A percentile compares a stretch with the other conserved stretches of the same genome.
phyloP scores from a whole-genome alignment of 2,329 filamentous ascomycete genomes.

The Pseudogymnoascus sp. region DNA sequence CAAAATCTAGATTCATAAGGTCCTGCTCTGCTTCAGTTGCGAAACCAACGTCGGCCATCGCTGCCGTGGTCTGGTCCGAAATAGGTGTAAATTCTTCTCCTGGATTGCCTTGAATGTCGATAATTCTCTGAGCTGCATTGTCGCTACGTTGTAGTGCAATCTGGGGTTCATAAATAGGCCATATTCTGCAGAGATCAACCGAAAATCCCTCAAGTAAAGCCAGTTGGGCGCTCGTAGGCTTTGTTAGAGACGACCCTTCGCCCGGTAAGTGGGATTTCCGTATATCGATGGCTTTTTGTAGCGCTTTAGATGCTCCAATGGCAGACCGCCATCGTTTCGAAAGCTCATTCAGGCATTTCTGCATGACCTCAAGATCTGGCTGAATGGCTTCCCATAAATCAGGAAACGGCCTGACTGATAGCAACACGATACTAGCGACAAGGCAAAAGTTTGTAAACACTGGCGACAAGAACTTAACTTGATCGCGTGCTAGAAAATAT shows the following conservation, averaged over 20 bases:
- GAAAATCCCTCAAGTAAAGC: not conserved
- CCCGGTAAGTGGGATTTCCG: not conserved
- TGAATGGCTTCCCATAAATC: not conserved
- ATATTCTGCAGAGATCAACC: not conserved
- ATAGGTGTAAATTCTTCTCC: not conserved
- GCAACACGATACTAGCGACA: slow-evolving; percentile 26
- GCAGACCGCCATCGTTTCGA: not conserved
- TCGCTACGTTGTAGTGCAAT: not conserved
- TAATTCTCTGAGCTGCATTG: not conserved
- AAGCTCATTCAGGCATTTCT: not conserved
- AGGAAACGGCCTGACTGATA: not conserved
- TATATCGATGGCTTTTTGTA: not conserved
- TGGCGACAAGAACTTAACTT: slow-evolving; percentile 37
- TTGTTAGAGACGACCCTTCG: not conserved
- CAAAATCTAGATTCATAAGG: not conserved
- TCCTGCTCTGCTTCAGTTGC: not conserved
- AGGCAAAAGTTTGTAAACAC: slow-evolving; percentile 40
- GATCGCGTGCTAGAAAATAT: slow-evolving; percentile 39
- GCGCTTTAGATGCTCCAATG: not conserved
- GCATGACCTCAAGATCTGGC: not conserved
- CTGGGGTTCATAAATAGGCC: not conserved
- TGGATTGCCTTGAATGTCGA: not conserved
- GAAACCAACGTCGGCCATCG: not conserved
- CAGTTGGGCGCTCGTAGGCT: not conserved
- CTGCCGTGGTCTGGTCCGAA: not conserved